phyloP scores from a whole-genome alignment of 176 grass and related monocot genomes.

The Dendrocalamus sinicus region DNA sequence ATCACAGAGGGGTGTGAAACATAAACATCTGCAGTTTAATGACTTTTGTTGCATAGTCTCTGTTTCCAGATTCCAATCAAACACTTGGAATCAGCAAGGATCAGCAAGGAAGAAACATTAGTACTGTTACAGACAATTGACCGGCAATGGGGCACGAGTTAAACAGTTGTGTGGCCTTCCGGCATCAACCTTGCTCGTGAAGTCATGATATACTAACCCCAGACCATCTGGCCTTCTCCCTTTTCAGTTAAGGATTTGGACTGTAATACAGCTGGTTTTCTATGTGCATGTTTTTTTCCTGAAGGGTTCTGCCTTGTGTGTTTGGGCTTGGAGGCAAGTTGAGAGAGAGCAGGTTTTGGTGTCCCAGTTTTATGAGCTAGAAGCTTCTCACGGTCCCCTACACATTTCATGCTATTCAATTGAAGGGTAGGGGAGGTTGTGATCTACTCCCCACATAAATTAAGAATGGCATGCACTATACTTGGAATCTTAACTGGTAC shows the following conservation, averaged over 20 bases:
- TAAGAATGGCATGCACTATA: not conserved
- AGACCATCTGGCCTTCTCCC: constrained; percentile 38
- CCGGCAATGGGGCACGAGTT: not conserved
- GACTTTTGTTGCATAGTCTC: not conserved
- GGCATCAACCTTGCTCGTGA: not conserved
- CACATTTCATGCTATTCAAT: constrained; percentile 24
- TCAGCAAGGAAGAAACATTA: not conserved
- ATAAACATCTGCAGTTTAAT: not conserved
- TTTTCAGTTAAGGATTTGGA: constrained; percentile 22
- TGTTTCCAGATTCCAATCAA: not conserved
- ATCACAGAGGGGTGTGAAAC: not conserved
- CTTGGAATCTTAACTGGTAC: constrained; percentile 3
- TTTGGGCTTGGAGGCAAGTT: constrained; percentile 17
- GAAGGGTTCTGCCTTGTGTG: not conserved
- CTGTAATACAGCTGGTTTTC: constrained; percentile 33
- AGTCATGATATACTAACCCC: not conserved
- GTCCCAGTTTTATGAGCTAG: constrained; percentile 33
- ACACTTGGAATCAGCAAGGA: constrained; percentile 15
- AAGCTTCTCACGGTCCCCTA: constrained; percentile 39
- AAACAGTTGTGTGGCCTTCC: constrained; percentile 22
- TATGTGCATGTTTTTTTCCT: not conserved
- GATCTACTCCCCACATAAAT: constrained; percentile 18
- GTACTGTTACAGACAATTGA: not conserved
- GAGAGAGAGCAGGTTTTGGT: not conserved
- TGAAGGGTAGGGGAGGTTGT: constrained; percentile 4